These are phyloP conservation scores for Venturia oleaginea DNA, from an alignment of 2,329 filamentous ascomycete species.

Conservation along the genomic window DNA sequence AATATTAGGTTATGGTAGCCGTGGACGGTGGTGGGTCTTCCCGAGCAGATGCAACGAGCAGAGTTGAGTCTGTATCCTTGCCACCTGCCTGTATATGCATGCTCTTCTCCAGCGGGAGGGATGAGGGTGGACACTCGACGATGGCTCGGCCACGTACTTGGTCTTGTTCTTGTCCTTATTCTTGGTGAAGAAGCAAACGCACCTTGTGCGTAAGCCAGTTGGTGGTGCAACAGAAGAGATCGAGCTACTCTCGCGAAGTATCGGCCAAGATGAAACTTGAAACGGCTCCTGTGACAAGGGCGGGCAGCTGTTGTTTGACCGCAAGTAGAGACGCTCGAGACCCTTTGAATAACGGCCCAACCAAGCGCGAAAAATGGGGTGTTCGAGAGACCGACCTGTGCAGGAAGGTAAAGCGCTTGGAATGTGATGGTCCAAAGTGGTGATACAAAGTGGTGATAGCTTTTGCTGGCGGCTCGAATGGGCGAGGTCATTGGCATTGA, in stretches of 20 bases:
- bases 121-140: not conserved
- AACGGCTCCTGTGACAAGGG: conserved; percentile 3
- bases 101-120: not conserved
- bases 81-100: not conserved
- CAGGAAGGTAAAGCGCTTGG: not conserved
- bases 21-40: not conserved
- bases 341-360: not conserved
- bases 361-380: not conserved
- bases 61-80: not conserved
- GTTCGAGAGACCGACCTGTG: not conserved
- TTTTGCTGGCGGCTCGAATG: not conserved
- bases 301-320: not conserved
- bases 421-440: not conserved
- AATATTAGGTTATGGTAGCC: not conserved
- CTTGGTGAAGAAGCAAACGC: not conserved
- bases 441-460: not conserved
- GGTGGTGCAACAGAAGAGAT: conserved; percentile 1
- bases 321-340: not conserved
- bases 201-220: not conserved
- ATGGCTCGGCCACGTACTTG: not conserved
- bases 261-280: not conserved
- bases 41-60: not conserved
- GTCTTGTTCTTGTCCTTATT: not conserved
- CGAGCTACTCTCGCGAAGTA: not conserved
- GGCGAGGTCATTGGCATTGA: not conserved